These are phyloP conservation scores for Boletus pseudopeckii DNA, from an alignment of 768 basidiomycete genomes.

Conservation along the genomic window DNA sequence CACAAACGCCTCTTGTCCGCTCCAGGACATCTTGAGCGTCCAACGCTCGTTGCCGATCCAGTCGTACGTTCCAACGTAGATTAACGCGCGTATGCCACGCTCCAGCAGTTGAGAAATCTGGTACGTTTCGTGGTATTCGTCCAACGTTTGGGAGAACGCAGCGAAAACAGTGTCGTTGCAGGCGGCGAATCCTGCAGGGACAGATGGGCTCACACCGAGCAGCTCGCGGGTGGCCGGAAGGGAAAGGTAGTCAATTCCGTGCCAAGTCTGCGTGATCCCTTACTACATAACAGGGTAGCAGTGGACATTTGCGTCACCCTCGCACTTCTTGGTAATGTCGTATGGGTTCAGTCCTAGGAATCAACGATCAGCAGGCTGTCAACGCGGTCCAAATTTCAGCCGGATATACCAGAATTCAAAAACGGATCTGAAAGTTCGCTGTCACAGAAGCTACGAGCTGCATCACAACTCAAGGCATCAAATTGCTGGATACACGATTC, in stretches of 20 bases:
- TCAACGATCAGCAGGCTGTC: neutral
- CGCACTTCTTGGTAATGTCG: conserved; percentile 60
- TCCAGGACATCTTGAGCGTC: conserved; percentile 70
- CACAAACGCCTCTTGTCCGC: conserved; percentile 49
- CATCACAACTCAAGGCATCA: conserved; percentile 63
- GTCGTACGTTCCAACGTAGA: conserved; percentile 68
- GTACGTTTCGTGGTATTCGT: conserved; percentile 31
- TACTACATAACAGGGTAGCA: conserved; percentile 59
- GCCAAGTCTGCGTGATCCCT: neutral
- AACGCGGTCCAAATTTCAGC: neutral
- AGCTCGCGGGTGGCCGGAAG: conserved; percentile 44
- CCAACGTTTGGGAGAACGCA: conserved; percentile 45
- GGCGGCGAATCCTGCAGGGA: conserved; percentile 35
- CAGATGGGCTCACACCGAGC: conserved; percentile 55
- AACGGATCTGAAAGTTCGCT: conserved; percentile 32
- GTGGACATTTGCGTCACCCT: conserved; percentile 44
- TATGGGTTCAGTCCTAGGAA: conserved; percentile 51
- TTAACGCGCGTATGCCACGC: conserved; percentile 63
- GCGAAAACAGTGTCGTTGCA: conserved; percentile 39
- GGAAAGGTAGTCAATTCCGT: conserved; percentile 49
- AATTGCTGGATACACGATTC: conserved; percentile 60
- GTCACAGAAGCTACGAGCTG: conserved; percentile 63
- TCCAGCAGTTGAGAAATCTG: conserved; percentile 55
- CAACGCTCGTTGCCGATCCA: conserved; percentile 71
- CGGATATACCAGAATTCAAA: conserved; percentile 14